A percentile compares a stretch with the other conserved stretches of the same genome.
Evolutionary conservation across 2,329 filamentous ascomycete species (phyloP).

Genomic region (Sporothrix brasiliensis): DNA sequence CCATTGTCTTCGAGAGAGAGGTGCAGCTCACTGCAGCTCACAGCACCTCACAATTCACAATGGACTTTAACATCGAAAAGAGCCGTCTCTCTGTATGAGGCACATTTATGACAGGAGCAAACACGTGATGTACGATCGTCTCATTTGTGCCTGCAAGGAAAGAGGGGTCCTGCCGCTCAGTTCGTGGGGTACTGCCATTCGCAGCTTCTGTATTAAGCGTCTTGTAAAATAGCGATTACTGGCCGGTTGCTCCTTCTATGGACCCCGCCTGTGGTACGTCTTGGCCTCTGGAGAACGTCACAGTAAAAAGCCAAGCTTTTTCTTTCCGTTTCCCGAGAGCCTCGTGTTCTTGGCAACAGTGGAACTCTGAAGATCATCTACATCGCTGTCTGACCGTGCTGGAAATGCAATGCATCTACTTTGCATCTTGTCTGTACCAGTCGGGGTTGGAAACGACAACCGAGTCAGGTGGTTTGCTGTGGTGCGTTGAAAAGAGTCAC

Average conservation of each 20-base stretch:
- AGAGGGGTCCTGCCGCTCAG: constrained; percentile 1
- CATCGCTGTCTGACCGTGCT: background rate
- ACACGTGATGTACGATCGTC: background rate
- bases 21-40: no score
- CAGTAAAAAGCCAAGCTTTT: constrained; percentile 26
- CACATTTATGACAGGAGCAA: no score
- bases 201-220: background rate
- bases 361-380: background rate
- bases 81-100: background rate
- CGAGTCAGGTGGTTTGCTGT: background rate
- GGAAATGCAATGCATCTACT: background rate
- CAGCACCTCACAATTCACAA: no score
- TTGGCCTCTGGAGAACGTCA: constrained; percentile 22
- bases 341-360: constrained; percentile 26
- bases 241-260: background rate
- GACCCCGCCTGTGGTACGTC: constrained; percentile 14
- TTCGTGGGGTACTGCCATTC: background rate
- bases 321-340: constrained; percentile 11
- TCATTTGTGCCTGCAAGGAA: constrained; percentile 4
- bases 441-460: background rate
- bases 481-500: background rate
- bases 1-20: no score
- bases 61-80: background rate
- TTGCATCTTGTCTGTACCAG: no score
- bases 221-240: background rate